phyloP scores from a whole-genome alignment of 495 filamentous ascomycete genomes.

The Aspergillus indologenus region DNA sequence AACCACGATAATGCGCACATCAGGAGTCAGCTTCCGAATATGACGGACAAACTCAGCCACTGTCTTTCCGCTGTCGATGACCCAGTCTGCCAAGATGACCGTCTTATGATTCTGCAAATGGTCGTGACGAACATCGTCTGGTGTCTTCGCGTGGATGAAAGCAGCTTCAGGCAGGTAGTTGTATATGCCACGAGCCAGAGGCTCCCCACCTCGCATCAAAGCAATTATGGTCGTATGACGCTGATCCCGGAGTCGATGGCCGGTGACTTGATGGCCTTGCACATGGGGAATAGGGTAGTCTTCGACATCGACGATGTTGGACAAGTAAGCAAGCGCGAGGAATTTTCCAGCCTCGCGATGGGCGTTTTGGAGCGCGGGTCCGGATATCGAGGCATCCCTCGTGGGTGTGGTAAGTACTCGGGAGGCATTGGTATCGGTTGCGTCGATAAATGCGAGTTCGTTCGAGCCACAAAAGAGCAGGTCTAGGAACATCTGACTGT shows the following conservation, averaged over 20 bases:
- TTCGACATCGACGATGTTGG: constrained; percentile 53
- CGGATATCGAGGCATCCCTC: constrained; percentile 47
- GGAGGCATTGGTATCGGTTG: constrained; percentile 42
- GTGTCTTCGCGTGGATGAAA: constrained; percentile 53
- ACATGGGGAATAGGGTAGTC: constrained; percentile 51
- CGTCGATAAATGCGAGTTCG: constrained; percentile 35
- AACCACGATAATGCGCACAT: constrained; percentile 53
- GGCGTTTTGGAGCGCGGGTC: constrained; percentile 47
- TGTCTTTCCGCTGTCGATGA: constrained; percentile 54
- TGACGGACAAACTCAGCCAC: constrained; percentile 52
- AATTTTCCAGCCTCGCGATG: constrained; percentile 54
- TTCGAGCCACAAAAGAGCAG: constrained; percentile 25
- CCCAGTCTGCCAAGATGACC: constrained; percentile 59
- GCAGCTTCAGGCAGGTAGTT: constrained; percentile 53
- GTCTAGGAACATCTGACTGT: constrained; percentile 33
- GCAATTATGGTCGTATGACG: constrained; percentile 54
- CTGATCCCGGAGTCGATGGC: constrained; percentile 54
- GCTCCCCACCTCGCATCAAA: constrained; percentile 64
- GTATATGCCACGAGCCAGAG: constrained; percentile 63
- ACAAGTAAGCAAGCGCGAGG: constrained; percentile 49
- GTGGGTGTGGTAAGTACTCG: constrained; percentile 58
- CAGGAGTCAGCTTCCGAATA: constrained; percentile 42
- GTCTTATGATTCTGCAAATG: constrained; percentile 41
- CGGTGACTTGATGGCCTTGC: constrained; percentile 44
- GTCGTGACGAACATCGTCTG: constrained; percentile 42